Evolutionary conservation across 257 asterid species (phyloP).

Genomic region (Sherardia arvensis): DNA sequence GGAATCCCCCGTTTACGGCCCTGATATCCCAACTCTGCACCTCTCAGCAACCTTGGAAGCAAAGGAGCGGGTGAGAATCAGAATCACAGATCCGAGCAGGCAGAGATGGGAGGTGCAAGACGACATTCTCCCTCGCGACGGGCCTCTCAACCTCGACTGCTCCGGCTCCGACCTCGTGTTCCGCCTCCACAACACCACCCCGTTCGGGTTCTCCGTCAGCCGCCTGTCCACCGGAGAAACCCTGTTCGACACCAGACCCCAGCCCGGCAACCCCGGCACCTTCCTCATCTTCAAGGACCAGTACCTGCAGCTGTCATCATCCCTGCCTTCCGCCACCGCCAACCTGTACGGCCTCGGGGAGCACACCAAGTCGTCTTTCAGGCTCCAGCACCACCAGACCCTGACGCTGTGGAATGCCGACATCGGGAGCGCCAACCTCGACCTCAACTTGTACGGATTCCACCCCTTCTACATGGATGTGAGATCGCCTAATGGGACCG

Average conservation of each 20-base stretch:
- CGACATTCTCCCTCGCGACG: constrained; percentile 23
- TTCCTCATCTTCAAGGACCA: constrained; percentile 58
- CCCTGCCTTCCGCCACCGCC: constrained; percentile 40
- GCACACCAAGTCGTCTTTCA: constrained; percentile 63
- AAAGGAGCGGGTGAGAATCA: constrained; percentile 25
- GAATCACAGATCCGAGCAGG: constrained; percentile 25
- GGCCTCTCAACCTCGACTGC: background rate
- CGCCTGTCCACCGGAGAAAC: constrained; percentile 31
- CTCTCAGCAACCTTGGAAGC: constrained; percentile 29
- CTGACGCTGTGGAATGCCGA: constrained; percentile 88
- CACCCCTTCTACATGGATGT: constrained; percentile 92
- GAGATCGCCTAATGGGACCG: constrained; percentile 47
- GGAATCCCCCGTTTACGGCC: constrained; percentile 34
- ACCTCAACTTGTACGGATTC: constrained; percentile 70
- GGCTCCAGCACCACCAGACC: constrained; percentile 42
- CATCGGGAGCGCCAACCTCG: constrained; percentile 40
- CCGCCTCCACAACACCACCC: constrained; percentile 29
- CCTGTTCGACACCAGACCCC: constrained; percentile 30
- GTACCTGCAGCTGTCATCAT: constrained; percentile 72
- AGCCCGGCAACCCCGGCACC: constrained; percentile 10
- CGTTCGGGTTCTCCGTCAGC: constrained; percentile 27
- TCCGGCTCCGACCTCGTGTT: constrained; percentile 25
- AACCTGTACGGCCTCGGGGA: constrained; percentile 81
- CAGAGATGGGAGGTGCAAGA: constrained; percentile 40
- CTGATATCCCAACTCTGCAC: constrained; percentile 22